These are phyloP conservation scores for Rhododendron ovatum DNA, from an alignment of 148 eudicot genomes.

Conservation along the genomic window DNA sequence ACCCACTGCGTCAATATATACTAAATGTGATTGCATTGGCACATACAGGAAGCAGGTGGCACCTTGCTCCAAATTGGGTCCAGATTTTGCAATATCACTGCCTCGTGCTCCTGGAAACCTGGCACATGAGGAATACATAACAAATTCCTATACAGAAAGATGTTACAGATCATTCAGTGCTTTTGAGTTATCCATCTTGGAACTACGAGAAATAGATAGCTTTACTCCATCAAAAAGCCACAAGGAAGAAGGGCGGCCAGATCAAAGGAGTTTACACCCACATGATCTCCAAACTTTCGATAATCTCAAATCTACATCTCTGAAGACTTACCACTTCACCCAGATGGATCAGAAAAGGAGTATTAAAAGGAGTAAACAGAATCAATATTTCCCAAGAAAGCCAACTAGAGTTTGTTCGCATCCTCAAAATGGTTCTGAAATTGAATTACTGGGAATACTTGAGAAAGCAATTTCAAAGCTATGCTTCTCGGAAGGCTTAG, in stretches of 20 bases:
- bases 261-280: not conserved
- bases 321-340: constrained; percentile 6
- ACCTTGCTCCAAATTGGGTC: constrained; percentile 12
- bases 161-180: constrained; percentile 22
- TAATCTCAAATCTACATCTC: not conserved
- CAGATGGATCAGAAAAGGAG: not conserved
- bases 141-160: constrained; percentile 5
- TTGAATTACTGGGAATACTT: constrained; percentile 26
- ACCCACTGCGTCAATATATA: not conserved
- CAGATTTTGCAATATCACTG: constrained; percentile 3
- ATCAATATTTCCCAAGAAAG: constrained; percentile 1
- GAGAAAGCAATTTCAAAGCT: constrained; percentile 42
- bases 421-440: constrained; percentile 16
- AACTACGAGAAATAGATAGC: not conserved
- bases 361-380: constrained; percentile 5
- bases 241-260: constrained; percentile 2
- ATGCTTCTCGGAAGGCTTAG: constrained; percentile 36
- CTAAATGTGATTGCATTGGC: not conserved
- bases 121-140: constrained; percentile 4
- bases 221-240: constrained; percentile 10
- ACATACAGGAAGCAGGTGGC: constrained; percentile 26
- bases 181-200: constrained; percentile 16
- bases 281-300: not conserved
- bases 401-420: constrained; percentile 6
- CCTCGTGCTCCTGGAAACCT: constrained; percentile 7